Evolutionary conservation across 768 basidiomycete species (phyloP), one percentile per base, ranked within the genome.

Genomic region (Tubosaeta sp.): DNA sequence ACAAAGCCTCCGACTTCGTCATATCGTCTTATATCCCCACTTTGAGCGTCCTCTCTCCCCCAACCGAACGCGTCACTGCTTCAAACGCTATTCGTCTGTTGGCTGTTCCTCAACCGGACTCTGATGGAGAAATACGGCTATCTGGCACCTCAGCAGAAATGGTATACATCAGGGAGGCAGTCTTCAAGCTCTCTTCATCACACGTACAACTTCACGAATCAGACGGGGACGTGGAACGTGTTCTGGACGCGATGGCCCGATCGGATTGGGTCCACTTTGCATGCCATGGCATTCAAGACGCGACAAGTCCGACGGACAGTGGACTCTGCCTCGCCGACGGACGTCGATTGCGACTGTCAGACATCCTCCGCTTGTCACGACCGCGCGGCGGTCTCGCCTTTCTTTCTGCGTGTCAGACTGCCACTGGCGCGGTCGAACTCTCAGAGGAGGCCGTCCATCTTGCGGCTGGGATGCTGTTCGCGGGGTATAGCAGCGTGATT

Each of bases 381-480:
- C 45, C 32, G 10, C 32, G 33, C 6, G 6, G 11, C 16, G 33
- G 33, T 2, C 45, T 34, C 7, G 44, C 31, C n/a, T 46, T 25
- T 45, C 32, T 34, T 32, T 46, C 44, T 8, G 44, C 44, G 31
- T 46, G 31, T 12, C 31, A 46, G 19, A 46, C 31, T 3, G 44
- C 31, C 13, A 46, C 22, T 2, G 46, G 33, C 5, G 46, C 22
- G 1, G 33, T 35, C 7, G 46, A 37, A 26, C 66, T 68, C 6
- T 48, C 66, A 1, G 69, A 73, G 13, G 74, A 74, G 49, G 66
- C 63, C 0, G 56, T 76, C 3, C 76, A 77, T 60, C 57, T 77
- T 11, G 70, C 77, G 3, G 72, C 70, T 5, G 74, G 70, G 1
- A 71, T 77, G 69, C 53, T 72, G 33, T 51, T 60, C 11, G 59